Percentiles rank a stretch among this genome's conserved stretches.
Evolutionary conservation across 2,329 filamentous ascomycete species (phyloP).

Genomic region (Epichloe typhina): DNA sequence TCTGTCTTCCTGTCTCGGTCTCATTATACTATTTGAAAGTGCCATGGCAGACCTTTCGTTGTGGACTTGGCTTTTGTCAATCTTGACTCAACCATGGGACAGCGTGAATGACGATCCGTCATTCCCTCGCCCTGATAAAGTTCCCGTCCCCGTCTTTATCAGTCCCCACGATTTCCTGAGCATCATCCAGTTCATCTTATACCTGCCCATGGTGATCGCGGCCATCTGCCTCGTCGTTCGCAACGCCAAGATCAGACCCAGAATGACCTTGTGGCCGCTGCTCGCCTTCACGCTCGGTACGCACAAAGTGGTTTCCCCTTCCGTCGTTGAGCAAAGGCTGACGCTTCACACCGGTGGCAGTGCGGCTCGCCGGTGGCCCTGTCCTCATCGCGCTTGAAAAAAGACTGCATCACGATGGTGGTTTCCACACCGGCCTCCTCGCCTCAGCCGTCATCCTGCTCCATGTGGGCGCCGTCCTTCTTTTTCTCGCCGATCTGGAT

Average conservation of each 20-base stretch:
- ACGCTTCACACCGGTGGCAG: constrained; percentile 3
- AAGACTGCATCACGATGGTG: background rate
- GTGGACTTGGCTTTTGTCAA: no score
- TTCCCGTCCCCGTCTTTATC: constrained; percentile 1
- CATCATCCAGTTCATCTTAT: constrained; percentile 15
- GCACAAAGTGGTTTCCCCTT: no score
- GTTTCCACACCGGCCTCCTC: constrained; percentile 9
- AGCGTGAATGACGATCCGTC: no score
- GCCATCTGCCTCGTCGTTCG: constrained; percentile 13
- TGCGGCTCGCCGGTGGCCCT: constrained; percentile 16
- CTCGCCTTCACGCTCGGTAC: constrained; percentile 13
- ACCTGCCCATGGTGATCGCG: constrained; percentile 13
- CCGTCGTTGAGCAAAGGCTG: no score
- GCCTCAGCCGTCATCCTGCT: constrained; percentile 15
- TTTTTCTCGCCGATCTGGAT: constrained; percentile 14
- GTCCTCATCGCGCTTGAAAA: constrained; percentile 13
- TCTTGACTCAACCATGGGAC: no score
- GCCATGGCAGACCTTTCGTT: no score
- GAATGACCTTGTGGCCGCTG: constrained; percentile 16
- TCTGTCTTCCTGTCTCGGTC: no score
- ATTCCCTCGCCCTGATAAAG: no score
- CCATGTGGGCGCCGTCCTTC: constrained; percentile 17
- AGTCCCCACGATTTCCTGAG: constrained; percentile 12
- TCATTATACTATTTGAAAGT: no score
- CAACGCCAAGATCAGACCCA: constrained; percentile 15